phyloP scores from a whole-genome alignment of 352 stramenopile species.

The Globisporangium camurandrum region DNA sequence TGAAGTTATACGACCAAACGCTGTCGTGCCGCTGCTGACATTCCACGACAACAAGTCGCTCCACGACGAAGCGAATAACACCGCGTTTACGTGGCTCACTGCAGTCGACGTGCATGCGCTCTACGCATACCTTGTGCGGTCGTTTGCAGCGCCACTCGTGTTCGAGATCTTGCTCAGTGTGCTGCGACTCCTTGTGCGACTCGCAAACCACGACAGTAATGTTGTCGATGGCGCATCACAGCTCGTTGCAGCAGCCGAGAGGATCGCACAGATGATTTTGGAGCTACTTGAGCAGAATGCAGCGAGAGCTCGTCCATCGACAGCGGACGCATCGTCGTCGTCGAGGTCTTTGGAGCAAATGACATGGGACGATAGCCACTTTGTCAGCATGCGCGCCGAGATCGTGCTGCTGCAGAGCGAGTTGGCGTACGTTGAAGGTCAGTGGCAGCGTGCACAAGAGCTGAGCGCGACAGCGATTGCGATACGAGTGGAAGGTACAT shows the following conservation, averaged over 20 bases:
- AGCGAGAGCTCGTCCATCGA: not conserved
- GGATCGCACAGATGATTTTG: constrained; percentile 21
- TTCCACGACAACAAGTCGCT: constrained; percentile 36
- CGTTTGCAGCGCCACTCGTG: constrained; percentile 10
- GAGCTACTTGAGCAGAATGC: constrained; percentile 6
- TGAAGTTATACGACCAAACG: constrained; percentile 2
- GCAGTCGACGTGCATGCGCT: constrained; percentile 17
- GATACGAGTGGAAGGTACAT: constrained; percentile 8
- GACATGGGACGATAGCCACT: constrained; percentile 1
- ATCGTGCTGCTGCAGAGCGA: constrained; percentile 30
- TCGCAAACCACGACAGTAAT: constrained; percentile 24
- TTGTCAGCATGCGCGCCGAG: constrained; percentile 15
- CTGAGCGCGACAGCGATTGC: constrained; percentile 18
- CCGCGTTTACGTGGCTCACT: constrained; percentile 27
- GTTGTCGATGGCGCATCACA: constrained; percentile 17
- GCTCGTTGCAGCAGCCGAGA: constrained; percentile 17
- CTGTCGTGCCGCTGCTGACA: constrained; percentile 8
- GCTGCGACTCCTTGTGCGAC: constrained; percentile 20
- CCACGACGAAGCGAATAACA: constrained; percentile 23
- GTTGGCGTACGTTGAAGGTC: constrained; percentile 23
- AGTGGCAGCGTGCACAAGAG: constrained; percentile 23
- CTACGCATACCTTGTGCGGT: constrained; percentile 5
- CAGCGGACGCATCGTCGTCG: not conserved
- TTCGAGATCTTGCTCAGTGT: constrained; percentile 23
- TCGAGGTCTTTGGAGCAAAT: not conserved